A percentile compares a stretch with the other conserved stretches of the same genome.
Evolutionary conservation across 2,329 filamentous ascomycete genomes (phyloP).

Genomic region (Sodiomyces alkalinus): DNA sequence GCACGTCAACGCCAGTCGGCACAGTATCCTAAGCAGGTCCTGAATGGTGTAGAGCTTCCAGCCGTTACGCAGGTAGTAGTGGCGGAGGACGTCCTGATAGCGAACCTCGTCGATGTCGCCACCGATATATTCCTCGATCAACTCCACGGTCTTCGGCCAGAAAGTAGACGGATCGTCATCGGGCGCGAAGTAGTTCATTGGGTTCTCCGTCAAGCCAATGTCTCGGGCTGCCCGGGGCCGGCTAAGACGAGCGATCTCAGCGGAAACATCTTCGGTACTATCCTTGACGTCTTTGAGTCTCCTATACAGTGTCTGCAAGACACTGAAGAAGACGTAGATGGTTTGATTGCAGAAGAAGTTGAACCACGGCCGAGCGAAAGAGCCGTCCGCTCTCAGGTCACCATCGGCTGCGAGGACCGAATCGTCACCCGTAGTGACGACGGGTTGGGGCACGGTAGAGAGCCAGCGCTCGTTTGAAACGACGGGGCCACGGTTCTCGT

Average conservation of each 20-base stretch:
- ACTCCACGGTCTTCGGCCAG: constrained; percentile 70
- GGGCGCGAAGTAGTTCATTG: constrained; percentile 60
- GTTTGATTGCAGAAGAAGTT: constrained; percentile 86
- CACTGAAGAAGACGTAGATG: constrained; percentile 87
- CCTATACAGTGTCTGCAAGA: constrained; percentile 83
- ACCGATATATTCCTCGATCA: constrained; percentile 76
- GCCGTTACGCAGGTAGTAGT: constrained; percentile 79
- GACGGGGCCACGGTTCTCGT: constrained; percentile 45
- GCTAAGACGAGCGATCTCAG: constrained; percentile 59
- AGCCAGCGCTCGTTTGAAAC: constrained; percentile 50
- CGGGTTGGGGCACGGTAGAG: constrained; percentile 41
- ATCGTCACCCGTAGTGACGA: constrained; percentile 38
- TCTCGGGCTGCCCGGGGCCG: constrained; percentile 68
- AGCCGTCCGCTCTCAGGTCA: constrained; percentile 60
- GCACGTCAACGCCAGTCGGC: constrained; percentile 68
- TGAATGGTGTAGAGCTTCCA: constrained; percentile 92
- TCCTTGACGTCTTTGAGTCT: constrained; percentile 74
- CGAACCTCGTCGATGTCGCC: constrained; percentile 68
- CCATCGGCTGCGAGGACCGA: constrained; percentile 41
- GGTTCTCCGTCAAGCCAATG: constrained; percentile 69
- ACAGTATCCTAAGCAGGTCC: constrained; percentile 69
- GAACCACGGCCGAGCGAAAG: constrained; percentile 67
- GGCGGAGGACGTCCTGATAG: constrained; percentile 80
- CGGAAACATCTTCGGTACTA: constrained; percentile 55
- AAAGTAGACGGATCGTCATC: constrained; percentile 49